These are phyloP conservation scores for Eucalyptus cloeziana DNA, from an alignment of 345 rosid species.

Conservation along the genomic window DNA sequence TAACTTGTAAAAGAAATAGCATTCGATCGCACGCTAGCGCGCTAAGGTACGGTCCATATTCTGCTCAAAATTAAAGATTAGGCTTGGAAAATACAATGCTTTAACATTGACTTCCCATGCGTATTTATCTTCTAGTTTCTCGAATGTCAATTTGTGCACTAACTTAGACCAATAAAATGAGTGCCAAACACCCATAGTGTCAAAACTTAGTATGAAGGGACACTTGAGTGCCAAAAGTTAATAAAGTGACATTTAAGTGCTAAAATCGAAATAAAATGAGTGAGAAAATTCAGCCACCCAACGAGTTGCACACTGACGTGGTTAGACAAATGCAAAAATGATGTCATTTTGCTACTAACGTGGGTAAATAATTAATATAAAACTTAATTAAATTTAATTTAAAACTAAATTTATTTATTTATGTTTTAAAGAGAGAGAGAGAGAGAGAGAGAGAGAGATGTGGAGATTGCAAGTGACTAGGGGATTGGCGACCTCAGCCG, in stretches of 20 bases:
- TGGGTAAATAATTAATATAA: too few species aligned
- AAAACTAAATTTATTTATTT: too few species aligned
- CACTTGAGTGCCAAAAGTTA: too few species aligned
- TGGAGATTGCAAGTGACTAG: too few species aligned
- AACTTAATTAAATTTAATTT: too few species aligned
- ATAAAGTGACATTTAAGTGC: too few species aligned
- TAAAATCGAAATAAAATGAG: too few species aligned
- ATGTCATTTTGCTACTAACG: fast-evolving
- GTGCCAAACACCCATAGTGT: fast-evolving
- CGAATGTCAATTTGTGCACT: fast-evolving
- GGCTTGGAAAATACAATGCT: not conserved
- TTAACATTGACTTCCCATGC: not conserved
- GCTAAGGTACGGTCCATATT: not conserved
- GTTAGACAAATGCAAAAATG: too few species aligned
- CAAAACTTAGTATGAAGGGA: fast-evolving
- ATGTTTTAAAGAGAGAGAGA: too few species aligned
- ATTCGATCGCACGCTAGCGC: not conserved
- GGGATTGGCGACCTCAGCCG: fast-evolving
- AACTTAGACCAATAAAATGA: too few species aligned
- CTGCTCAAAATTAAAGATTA: not conserved
- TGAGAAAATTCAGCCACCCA: fast-evolving
- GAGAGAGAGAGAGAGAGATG: fast-evolving
- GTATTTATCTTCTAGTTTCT: too few species aligned
- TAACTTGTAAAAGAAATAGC: not conserved
- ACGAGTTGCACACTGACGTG: fast-evolving